Percentiles rank a stretch among this genome's conserved stretches.
phyloP scores from a whole-genome alignment of 805 yeast species.

The Yamadazyma nakazawae region DNA sequence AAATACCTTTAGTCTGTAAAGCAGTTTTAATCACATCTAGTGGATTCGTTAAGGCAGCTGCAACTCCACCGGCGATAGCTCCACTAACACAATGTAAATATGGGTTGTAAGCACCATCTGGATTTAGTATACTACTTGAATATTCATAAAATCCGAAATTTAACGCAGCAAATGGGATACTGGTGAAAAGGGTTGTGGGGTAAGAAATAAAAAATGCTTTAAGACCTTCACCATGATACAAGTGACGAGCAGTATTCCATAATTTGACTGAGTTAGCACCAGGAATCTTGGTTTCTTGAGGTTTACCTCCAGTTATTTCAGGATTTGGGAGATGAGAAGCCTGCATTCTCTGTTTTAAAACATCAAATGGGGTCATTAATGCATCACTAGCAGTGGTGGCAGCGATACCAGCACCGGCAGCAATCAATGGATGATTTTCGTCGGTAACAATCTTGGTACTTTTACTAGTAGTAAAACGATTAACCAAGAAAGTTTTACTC shows the following conservation, averaged over 20 bases:
- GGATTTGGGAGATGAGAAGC: constrained; percentile 17
- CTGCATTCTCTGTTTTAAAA: constrained; percentile 94
- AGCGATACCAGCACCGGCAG: constrained; percentile 83
- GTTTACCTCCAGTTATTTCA: neutral
- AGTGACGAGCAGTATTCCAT: constrained; percentile 39
- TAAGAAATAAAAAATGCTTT: constrained; percentile 87
- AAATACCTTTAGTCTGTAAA: constrained; percentile 73
- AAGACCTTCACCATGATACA: constrained; percentile 63
- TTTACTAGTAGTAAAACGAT: constrained; percentile 31
- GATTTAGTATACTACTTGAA: constrained; percentile 74
- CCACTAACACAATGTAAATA: constrained; percentile 89
- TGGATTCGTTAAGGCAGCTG: constrained; percentile 94
- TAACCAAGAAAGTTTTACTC: constrained; percentile 58
- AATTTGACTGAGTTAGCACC: constrained; percentile 24
- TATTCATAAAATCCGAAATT: constrained; percentile 92
- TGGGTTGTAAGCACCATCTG: constrained; percentile 77
- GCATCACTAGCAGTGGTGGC: constrained; percentile 95
- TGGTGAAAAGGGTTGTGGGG: constrained; percentile 90
- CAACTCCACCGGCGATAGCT: constrained; percentile 89
- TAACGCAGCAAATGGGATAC: constrained; percentile 91
- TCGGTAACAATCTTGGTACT: constrained; percentile 48
- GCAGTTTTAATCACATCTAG: constrained; percentile 91
- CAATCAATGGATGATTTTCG: constrained; percentile 75
- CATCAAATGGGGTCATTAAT: constrained; percentile 96
- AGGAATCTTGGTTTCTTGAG: neutral